Evolutionary conservation across 305 asterid species (phyloP), one percentile per base, ranked within the genome.

Genomic region (Solanum hybrid): DNA sequence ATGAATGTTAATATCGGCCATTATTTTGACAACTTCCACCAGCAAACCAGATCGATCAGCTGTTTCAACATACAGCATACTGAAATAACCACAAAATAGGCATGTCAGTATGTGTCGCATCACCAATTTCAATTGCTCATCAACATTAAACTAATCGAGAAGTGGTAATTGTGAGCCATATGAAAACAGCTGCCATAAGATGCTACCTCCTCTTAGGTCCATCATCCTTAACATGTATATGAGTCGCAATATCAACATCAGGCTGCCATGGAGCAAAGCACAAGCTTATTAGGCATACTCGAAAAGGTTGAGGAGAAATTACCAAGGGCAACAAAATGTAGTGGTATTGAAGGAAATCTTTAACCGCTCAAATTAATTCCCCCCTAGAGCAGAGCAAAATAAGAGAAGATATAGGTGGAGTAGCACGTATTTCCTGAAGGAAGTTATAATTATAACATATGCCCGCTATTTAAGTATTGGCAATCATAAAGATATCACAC

Each of bases 41-140:
- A 97, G 92, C 92, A 97, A 90, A 86, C 99, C 99, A 4, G 99
- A 95, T 84, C 99, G 96, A 92, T 96, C 99, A 42, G 98, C 98
- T n/a, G 99, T 96, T 94, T 96, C 99, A 86, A 97, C 87, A 85
- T 88, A 93, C 91, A 97, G 98, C 96, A 96, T 93, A 95, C 99
- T 97, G 98, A 91, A 92, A 93, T 88, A 51, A 89, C 37, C 90
- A 90, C 20, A 87, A 81, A 84, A 56, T 32, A 85, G 75, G 87
- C 20, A 85, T 31, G 87, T 66, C 80, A 51, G 75, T 22, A 3
- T 7, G 56, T 82, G 77, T 42, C 11, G 69, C 88, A 84, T 71
- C 42, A 35, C 75, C 20, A 20, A 12, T 75, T 29, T 31, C 72
- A 31, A 31, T 31, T 31, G 42, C 42, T 85, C 75, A 56, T 85